These are phyloP conservation scores for Malus sylvestris DNA, from an alignment of 306 rosid genomes.

Conservation along the genomic window DNA sequence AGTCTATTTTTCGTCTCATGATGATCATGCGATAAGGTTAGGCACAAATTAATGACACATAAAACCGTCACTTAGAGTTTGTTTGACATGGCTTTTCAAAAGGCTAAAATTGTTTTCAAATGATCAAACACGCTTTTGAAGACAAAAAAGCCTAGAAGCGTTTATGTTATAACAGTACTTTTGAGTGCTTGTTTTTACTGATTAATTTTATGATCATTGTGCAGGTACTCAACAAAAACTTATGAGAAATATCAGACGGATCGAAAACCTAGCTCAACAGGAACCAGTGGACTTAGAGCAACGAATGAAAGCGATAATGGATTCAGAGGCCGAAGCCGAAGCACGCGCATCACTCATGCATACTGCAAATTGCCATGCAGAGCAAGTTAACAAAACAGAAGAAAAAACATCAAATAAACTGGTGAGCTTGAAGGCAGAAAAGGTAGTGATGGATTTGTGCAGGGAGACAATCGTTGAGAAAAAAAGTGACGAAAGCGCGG, in stretches of 20 bases:
- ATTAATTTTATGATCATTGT: neutral
- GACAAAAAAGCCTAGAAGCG: too few relatives aligned
- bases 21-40: neutral
- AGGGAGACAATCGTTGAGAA: conserved; percentile 15
- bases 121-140: too few relatives aligned
- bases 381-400: neutral
- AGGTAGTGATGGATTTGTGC: conserved; percentile 50
- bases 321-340: conserved; percentile 17
- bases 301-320: conserved; percentile 20
- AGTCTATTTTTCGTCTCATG: neutral
- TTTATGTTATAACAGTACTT: too few relatives aligned
- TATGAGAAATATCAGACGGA: conserved; percentile 31
- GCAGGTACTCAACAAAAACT: conserved; percentile 43
- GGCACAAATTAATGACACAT: neutral
- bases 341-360: neutral
- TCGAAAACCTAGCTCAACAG: conserved; percentile 24
- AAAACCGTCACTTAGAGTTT: too few relatives aligned
- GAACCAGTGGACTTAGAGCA: conserved; percentile 47
- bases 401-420: conserved; percentile 13
- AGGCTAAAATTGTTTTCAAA: too few relatives aligned
- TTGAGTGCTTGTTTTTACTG: neutral
- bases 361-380: neutral
- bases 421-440: conserved; percentile 23
- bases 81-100: too few relatives aligned
- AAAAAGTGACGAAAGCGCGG: neutral